phyloP scores from a whole-genome alignment of 2,329 filamentous ascomycete species.

The Aspergillus aculeatinus region DNA sequence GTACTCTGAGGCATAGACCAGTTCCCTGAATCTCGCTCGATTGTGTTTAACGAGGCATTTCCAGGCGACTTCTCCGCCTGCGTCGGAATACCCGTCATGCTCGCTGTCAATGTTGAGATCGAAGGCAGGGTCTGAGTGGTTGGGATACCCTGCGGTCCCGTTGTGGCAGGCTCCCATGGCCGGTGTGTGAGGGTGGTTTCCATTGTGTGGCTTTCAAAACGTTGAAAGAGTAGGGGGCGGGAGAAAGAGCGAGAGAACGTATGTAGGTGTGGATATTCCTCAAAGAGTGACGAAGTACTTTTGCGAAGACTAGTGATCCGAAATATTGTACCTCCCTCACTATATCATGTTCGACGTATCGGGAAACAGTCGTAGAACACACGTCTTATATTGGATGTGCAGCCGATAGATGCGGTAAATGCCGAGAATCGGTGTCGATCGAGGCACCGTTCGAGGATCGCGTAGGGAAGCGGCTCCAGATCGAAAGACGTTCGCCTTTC shows the following conservation, averaged over 20 bases:
- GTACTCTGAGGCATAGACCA: constrained; percentile 61
- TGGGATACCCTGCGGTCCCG: constrained; percentile 36
- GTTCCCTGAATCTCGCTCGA: constrained; percentile 58
- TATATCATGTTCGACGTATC: constrained; percentile 29
- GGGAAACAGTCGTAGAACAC: constrained; percentile 1
- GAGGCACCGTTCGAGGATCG: not conserved
- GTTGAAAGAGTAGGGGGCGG: not conserved
- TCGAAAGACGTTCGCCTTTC: not conserved
- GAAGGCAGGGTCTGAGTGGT: constrained; percentile 47
- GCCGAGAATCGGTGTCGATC: not conserved
- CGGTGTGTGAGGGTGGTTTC: constrained; percentile 43
- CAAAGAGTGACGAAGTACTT: constrained; percentile 7
- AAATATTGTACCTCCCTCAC: not conserved
- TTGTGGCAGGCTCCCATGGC: constrained; percentile 43
- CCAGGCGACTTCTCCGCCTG: constrained; percentile 44
- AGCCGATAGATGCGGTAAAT: not conserved
- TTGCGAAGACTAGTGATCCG: not conserved
- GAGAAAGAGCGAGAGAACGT: constrained; percentile 1
- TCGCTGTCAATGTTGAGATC: constrained; percentile 49
- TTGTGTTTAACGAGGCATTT: constrained; percentile 44
- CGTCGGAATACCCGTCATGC: constrained; percentile 34
- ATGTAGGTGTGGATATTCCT: not conserved
- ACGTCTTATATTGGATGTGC: not conserved
- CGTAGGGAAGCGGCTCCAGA: not conserved
- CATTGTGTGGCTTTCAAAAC: constrained; percentile 28